Evolutionary conservation across 345 rosid species (phyloP).

Genomic region (Combretum micranthum): DNA sequence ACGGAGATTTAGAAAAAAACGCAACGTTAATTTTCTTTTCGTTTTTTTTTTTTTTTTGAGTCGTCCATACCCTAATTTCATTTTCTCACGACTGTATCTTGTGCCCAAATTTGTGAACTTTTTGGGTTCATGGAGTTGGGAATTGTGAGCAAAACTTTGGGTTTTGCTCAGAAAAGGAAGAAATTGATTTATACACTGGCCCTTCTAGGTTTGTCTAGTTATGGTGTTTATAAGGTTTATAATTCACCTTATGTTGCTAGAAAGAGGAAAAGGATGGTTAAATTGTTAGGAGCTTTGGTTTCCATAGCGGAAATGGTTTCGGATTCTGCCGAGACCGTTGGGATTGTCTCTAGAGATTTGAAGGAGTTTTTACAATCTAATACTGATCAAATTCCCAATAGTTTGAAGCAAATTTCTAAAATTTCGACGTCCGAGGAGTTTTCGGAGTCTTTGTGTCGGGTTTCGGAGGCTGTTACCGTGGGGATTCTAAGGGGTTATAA

Average conservation of each 20-base stretch:
- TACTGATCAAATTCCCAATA: conserved; percentile 72
- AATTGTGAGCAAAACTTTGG: conserved; percentile 32
- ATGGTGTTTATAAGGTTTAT: conserved; percentile 67
- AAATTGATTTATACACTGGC: conserved; percentile 60
- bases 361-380: conserved; percentile 62
- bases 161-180: conserved; percentile 42
- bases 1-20: too few species aligned
- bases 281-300: conserved; percentile 44
- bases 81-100: too few species aligned
- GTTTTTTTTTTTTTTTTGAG: too few species aligned
- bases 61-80: too few species aligned
- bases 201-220: conserved; percentile 57
- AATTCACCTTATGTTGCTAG: conserved; percentile 52
- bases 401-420: conserved; percentile 81
- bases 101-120: too few species aligned
- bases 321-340: conserved; percentile 59
- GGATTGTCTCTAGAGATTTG: conserved; percentile 62
- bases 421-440: conserved; percentile 62
- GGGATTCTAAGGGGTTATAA: conserved; percentile 61
- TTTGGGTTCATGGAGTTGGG: conserved; percentile 41
- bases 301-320: conserved; percentile 66
- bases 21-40: too few species aligned
- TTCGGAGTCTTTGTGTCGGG: conserved; percentile 41
- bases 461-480: conserved; percentile 54
- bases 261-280: conserved; percentile 57